Evolutionary conservation across 2,329 filamentous ascomycete species (phyloP).

Genomic region (Penicillium olsonii): DNA sequence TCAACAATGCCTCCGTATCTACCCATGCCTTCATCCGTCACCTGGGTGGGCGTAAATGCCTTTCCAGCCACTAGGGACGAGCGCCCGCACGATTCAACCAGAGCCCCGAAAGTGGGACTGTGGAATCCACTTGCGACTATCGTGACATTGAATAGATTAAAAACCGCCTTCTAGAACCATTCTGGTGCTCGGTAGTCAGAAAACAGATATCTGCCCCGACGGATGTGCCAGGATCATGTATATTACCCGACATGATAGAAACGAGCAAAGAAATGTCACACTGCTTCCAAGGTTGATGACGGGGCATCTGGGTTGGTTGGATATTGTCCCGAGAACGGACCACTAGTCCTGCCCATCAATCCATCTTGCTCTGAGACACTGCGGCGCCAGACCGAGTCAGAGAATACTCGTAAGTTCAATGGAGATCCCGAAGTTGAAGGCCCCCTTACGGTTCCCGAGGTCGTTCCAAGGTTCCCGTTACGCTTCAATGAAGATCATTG

Average conservation of each 20-base stretch:
- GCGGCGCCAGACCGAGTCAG: not conserved
- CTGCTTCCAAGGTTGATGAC: slow-evolving; percentile 5
- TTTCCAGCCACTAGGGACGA: slow-evolving; percentile 10
- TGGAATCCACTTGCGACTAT: slow-evolving; percentile 7
- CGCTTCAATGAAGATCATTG: not conserved
- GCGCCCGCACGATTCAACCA: slow-evolving; percentile 15
- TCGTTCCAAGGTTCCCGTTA: not conserved
- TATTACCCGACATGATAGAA: slow-evolving; percentile 8
- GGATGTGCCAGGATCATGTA: not conserved
- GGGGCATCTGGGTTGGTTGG: slow-evolving; percentile 16
- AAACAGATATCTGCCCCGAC: not conserved
- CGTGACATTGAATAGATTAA: slow-evolving; percentile 8
- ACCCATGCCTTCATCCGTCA: slow-evolving; percentile 2
- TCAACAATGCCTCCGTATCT: not conserved
- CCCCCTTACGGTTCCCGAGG: not conserved
- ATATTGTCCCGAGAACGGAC: slow-evolving; percentile 13
- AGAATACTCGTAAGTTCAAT: not conserved
- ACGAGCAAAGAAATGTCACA: slow-evolving; percentile 1
- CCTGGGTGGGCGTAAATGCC: slow-evolving; percentile 3
- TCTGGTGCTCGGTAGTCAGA: slow-evolving; percentile 12
- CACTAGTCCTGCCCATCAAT: not conserved
- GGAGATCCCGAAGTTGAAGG: not conserved
- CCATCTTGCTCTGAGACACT: slow-evolving; percentile 1
- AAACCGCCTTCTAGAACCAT: slow-evolving; percentile 25
- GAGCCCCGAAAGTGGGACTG: slow-evolving; percentile 9